Percentiles rank a stretch among this genome's conserved stretches.
Conservation (phyloP, 805 yeast species). For the Saccharomycopsis javanensis region DNA sequence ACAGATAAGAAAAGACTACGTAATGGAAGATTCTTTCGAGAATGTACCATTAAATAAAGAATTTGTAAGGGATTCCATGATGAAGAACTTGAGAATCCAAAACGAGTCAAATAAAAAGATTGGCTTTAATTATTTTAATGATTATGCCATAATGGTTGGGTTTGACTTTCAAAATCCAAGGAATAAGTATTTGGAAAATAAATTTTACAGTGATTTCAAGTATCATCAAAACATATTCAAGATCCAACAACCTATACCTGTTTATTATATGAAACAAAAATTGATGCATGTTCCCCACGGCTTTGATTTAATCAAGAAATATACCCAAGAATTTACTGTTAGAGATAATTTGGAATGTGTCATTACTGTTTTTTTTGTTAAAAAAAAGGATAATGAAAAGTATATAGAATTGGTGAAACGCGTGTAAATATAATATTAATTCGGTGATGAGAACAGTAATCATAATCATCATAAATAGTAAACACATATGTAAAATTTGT, state of each 20-base stretch:
- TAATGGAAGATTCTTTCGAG: not conserved
- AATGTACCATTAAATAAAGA: not conserved
- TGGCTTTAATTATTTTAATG: not conserved
- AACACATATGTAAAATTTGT: no score
- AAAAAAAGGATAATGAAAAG: not conserved
- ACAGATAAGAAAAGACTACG: not conserved
- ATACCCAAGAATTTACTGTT: not conserved
- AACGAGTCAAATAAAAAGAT: not conserved
- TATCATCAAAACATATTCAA: not conserved
- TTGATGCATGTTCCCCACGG: not conserved
- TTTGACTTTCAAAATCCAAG: not conserved
- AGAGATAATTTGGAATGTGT: not conserved
- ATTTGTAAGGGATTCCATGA: not conserved
- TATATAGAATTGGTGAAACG: not conserved
- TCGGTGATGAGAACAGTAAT: not conserved
- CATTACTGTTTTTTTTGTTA: not conserved
- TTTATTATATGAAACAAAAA: not conserved
- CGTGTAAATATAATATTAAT: not conserved
- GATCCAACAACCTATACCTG: conserved; percentile 1
- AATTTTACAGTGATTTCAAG: not conserved
- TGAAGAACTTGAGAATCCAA: not conserved
- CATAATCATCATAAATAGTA: no score
- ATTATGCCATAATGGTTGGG: not conserved
- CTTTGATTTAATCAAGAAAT: not conserved
- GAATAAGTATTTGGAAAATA: not conserved